Conservation (phyloP, 2,329 filamentous ascomycete species). For the Fusarium sp. region DNA sequence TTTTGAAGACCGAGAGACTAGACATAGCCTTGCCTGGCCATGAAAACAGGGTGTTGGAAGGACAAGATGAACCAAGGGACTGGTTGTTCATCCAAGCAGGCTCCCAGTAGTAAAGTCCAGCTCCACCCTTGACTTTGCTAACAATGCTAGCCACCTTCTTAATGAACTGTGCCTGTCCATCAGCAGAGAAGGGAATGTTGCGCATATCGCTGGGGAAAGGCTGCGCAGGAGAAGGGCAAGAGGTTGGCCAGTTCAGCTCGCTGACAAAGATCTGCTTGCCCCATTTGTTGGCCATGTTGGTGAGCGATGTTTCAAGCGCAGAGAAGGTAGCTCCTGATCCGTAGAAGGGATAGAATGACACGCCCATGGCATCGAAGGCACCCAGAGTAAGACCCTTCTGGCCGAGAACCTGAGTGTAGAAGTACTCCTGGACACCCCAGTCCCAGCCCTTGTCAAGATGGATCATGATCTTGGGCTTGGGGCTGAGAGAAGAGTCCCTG, state of each 20-base stretch:
- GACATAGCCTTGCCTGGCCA: constrained; percentile 66
- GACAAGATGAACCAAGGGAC: constrained; percentile 73
- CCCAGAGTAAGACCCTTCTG: constrained; percentile 62
- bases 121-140: constrained; percentile 64
- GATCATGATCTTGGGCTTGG: constrained; percentile 77
- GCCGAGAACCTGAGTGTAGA: constrained; percentile 70
- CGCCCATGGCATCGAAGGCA: constrained; percentile 79
- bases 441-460: constrained; percentile 84
- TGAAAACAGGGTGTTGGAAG: constrained; percentile 73
- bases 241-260: constrained; percentile 78
- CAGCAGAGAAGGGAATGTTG: constrained; percentile 71
- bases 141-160: constrained; percentile 70
- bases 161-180: constrained; percentile 74
- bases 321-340: constrained; percentile 69
- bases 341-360: constrained; percentile 82
- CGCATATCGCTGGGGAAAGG: constrained; percentile 71
- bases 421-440: constrained; percentile 74
- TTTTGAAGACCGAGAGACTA: constrained; percentile 68
- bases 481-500: constrained; percentile 69
- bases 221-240: constrained; percentile 70
- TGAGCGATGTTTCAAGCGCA: constrained; percentile 67
- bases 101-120: constrained; percentile 80
- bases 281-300: constrained; percentile 71
- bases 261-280: constrained; percentile 77
- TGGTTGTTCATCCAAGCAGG: constrained; percentile 78